Percentiles rank a stretch among this genome's conserved stretches.
These are phyloP conservation scores for Chloris gayana DNA, from an alignment of 176 grass and related monocot species.

Conservation along the genomic window DNA sequence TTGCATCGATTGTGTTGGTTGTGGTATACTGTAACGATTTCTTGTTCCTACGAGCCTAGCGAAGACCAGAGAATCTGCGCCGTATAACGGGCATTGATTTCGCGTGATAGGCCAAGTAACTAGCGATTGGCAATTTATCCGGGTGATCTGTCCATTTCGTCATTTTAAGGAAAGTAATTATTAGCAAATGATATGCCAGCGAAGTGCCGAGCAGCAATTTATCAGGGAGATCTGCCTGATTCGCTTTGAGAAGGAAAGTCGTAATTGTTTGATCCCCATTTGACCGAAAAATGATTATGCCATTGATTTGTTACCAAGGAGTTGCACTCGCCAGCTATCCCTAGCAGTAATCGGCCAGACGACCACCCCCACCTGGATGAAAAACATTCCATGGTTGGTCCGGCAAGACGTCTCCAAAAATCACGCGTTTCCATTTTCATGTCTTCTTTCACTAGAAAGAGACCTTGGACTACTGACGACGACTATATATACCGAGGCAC, in stretches of 20 bases:
- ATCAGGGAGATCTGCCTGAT: background rate
- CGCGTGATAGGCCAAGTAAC: background rate
- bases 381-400: background rate
- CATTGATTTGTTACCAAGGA: background rate
- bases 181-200: background rate
- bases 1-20: background rate
- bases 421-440: background rate
- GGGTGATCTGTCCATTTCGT: background rate
- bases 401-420: background rate
- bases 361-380: background rate
- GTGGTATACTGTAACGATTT: background rate
- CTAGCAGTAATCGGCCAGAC: background rate
- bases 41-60: background rate
- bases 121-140: background rate
- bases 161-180: background rate
- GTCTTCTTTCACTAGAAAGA: background rate
- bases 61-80: background rate
- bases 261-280: background rate
- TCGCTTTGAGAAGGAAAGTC: background rate
- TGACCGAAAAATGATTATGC: background rate
- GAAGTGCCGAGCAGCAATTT: background rate
- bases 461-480: background rate
- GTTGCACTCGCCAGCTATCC: background rate
- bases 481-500: slow-evolving; percentile 17
- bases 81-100: background rate